Conservation (phyloP, 768 basidiomycete genomes). For the Lactifluus pinguis region DNA sequence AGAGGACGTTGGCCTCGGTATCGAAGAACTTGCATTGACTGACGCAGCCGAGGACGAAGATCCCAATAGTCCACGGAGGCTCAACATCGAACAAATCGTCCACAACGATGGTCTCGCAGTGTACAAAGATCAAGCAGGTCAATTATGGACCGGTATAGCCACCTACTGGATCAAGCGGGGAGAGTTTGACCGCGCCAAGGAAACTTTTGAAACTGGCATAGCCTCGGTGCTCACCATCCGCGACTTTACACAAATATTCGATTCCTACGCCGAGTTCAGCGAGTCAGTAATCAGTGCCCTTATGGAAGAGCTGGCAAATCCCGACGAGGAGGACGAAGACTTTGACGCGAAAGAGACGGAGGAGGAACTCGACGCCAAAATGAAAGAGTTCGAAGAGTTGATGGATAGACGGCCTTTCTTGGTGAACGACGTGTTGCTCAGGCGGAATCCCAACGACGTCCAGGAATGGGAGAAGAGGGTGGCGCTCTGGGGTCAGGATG, state of each 20-base stretch:
- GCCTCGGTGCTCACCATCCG: conserved; percentile 81
- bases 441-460: conserved; percentile 94
- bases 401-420: conserved; percentile 95
- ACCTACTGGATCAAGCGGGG: conserved; percentile 98
- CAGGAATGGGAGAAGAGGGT: conserved; percentile 99
- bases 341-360: conserved; percentile 72
- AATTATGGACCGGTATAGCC: conserved; percentile 91
- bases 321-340: conserved; percentile 71
- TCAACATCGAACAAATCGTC: conserved; percentile 85
- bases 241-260: conserved; percentile 97
- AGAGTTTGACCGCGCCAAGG: conserved; percentile 86
- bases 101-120: conserved; percentile 76
- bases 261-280: conserved; percentile 90
- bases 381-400: conserved; percentile 88
- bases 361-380: conserved; percentile 72
- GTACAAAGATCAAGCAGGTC: conserved; percentile 95
- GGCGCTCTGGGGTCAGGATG: conserved; percentile 86
- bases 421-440: conserved; percentile 87
- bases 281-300: conserved; percentile 83
- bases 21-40: conserved; percentile 39
- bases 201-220: conserved; percentile 83
- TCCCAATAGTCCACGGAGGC: conserved; percentile 51
- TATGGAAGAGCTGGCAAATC: conserved; percentile 76
- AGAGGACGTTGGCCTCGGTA: conserved; percentile 86
- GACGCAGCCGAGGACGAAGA: conserved; percentile 63